Percentiles rank a stretch among this genome's conserved stretches.
These are phyloP conservation scores for Hypoxylon cercidicola DNA, from an alignment of 495 filamentous ascomycete genomes.

Conservation along the genomic window DNA sequence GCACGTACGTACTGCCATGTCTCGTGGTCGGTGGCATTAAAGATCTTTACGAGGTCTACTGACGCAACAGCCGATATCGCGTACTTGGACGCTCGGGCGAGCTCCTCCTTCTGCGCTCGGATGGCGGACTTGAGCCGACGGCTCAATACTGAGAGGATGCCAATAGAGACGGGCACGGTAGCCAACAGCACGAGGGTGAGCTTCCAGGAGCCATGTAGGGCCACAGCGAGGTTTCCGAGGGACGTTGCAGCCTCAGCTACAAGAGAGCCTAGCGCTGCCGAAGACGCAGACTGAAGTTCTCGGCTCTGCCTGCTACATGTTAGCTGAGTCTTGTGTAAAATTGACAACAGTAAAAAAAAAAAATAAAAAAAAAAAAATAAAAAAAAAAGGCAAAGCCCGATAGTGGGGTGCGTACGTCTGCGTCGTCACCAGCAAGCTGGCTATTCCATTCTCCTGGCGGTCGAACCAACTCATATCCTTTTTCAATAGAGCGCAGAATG, in stretches of 20 bases:
- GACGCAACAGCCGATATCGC: conserved; percentile 73
- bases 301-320: conserved; percentile 71
- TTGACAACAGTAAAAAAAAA: too few species aligned
- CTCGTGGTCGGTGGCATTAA: conserved; percentile 81
- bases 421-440: conserved; percentile 73
- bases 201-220: conserved; percentile 83
- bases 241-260: conserved; percentile 70
- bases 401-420: conserved; percentile 74
- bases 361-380: too few species aligned
- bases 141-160: conserved; percentile 68
- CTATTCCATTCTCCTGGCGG: conserved; percentile 72
- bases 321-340: conserved; percentile 30
- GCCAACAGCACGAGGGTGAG: conserved; percentile 85
- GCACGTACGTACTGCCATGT: conserved; percentile 68
- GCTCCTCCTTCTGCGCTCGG: conserved; percentile 72
- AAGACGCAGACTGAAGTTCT: conserved; percentile 83
- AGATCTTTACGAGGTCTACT: conserved; percentile 89
- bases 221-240: conserved; percentile 71
- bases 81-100: conserved; percentile 76
- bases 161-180: conserved; percentile 73
- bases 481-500: conserved; percentile 74
- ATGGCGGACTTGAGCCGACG: conserved; percentile 71
- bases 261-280: conserved; percentile 78
- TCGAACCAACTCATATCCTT: conserved; percentile 91
- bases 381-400: background rate